These are phyloP conservation scores for Fusarium torulosum DNA, from an alignment of 2,329 filamentous ascomycete genomes.

Conservation along the genomic window DNA sequence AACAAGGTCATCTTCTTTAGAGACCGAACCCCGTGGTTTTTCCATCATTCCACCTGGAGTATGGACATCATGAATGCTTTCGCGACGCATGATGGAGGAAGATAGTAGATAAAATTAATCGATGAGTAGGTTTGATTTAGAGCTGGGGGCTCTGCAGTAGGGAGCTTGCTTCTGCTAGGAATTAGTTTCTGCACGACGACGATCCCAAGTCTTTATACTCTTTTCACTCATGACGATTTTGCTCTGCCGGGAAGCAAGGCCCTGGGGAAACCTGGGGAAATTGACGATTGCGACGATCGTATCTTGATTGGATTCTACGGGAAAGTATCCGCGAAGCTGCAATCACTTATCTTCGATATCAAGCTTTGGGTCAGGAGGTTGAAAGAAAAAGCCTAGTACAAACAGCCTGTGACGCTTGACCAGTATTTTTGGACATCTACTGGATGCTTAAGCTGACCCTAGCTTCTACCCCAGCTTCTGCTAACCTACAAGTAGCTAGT, in stretches of 20 bases:
- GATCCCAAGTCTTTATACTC: conserved; percentile 16
- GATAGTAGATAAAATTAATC: not conserved
- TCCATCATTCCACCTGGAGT: conserved; percentile 13
- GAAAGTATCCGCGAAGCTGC: conserved; percentile 28
- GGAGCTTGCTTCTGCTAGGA: conserved; percentile 1
- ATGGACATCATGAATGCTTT: conserved; percentile 23
- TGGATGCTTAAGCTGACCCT: not conserved
- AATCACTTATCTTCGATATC: not conserved
- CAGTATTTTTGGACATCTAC: conserved; percentile 4
- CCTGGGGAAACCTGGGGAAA: not conserved
- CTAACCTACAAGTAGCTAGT: conserved; percentile 1
- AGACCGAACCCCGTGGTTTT: conserved; percentile 19
- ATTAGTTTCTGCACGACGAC: not conserved
- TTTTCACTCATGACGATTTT: not conserved
- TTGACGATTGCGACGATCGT: not conserved
- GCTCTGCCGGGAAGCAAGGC: not conserved
- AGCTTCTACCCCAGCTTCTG: conserved; percentile 13
- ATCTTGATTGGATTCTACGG: conserved; percentile 28
- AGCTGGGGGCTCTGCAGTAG: not conserved
- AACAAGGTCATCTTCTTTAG: conserved; percentile 20
- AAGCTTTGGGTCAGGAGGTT: not conserved
- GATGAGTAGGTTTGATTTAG: not conserved
- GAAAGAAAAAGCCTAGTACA: not conserved
- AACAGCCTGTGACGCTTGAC: not conserved
- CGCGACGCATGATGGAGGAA: conserved; percentile 16